Base-by-base conservation (phyloP, 1,139 yeast genomes). In the Casaregolazyma suthepensis region DNA sequence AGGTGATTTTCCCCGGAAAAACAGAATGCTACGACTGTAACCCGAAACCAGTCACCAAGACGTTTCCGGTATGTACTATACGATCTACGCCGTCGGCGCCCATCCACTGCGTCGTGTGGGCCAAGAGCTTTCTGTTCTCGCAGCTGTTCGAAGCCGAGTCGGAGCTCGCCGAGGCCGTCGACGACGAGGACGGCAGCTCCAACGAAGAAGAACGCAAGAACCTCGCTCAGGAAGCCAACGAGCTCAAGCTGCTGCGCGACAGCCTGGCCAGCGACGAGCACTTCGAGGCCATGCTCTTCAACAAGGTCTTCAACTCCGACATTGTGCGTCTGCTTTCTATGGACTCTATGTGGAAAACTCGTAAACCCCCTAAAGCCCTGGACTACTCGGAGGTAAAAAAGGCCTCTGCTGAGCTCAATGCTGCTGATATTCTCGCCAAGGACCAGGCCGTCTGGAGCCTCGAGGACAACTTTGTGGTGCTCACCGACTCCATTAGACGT, bases 11-110 rank as follows among this genome's bases (percentile, higher is more conserved):
- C 58, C 96, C 96, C 1, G 83, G 85, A 56, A 63, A 74, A 53
- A 83, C 95, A 6, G 99, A 93, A 71, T 94, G 99, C 70, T 94
- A 90, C 68, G 97, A 89, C 59, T 94, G 99, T 70, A 81, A 83
- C 37, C 81, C 87, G 5, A 89, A 91, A 64, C 94, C 83, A 40
- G 83, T 95, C 0, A 96, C 97, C 2, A 90, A 87, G 65, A 79
- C 95, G 0, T 93, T 82, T 68, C 97, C 99, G 0, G 96, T 94
- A 1, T 94, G 99, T 67, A 94, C 99, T 0, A 94, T 94, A 54
- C 77, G 99, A 59, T 88, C 96, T 9, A 93, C 99, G 0, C 99
- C 99, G 0, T 88, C 96, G 0, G 91, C 86, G 66, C 98, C 98
- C 0, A 85, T 93, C 9, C 99, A 94, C 66, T 89, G 97, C 67